Percentiles rank a stretch among this genome's conserved stretches.
Evolutionary conservation across 2,329 filamentous ascomycete species (phyloP).

Genomic region (Aspergillus cejpii): DNA sequence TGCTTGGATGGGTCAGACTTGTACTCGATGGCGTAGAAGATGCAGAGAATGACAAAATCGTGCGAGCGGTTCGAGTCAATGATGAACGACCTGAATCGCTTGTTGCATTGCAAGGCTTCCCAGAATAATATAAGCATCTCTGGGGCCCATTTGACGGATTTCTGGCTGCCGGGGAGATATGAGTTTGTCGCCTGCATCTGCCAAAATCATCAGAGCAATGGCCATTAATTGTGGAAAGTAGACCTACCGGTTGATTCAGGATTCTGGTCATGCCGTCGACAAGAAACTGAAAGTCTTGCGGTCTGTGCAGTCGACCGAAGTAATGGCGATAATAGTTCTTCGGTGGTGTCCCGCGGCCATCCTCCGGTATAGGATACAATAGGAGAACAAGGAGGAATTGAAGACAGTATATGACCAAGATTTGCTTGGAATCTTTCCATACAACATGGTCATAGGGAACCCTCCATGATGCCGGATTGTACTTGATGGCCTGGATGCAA

Average conservation of each 20-base stretch:
- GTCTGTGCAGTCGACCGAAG: constrained; percentile 78
- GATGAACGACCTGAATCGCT: constrained; percentile 91
- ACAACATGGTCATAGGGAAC: constrained; percentile 90
- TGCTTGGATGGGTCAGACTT: constrained; percentile 81
- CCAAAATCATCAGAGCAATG: constrained; percentile 7
- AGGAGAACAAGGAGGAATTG: constrained; percentile 82
- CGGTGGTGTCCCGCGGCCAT: constrained; percentile 54
- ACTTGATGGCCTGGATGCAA: constrained; percentile 68
- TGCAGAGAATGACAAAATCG: constrained; percentile 81
- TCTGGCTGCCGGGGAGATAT: constrained; percentile 78
- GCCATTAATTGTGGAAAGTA: background rate
- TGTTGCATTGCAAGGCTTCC: constrained; percentile 96
- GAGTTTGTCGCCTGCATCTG: constrained; percentile 76
- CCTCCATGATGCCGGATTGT: constrained; percentile 88
- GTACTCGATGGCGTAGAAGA: constrained; percentile 90
- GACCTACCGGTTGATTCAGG: constrained; percentile 68
- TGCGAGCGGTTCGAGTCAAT: constrained; percentile 90
- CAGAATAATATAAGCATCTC: constrained; percentile 97
- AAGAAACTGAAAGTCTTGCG: constrained; percentile 96
- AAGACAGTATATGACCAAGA: constrained; percentile 82
- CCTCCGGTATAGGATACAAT: constrained; percentile 81
- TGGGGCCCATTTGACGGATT: constrained; percentile 75
- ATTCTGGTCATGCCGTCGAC: constrained; percentile 91
- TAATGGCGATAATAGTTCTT: constrained; percentile 96
- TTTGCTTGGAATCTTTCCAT: constrained; percentile 83